A percentile compares a stretch with the other conserved stretches of the same genome.
phyloP scores from a whole-genome alignment of 164 flowering plant genomes.

The Echeveria elegans region DNA sequence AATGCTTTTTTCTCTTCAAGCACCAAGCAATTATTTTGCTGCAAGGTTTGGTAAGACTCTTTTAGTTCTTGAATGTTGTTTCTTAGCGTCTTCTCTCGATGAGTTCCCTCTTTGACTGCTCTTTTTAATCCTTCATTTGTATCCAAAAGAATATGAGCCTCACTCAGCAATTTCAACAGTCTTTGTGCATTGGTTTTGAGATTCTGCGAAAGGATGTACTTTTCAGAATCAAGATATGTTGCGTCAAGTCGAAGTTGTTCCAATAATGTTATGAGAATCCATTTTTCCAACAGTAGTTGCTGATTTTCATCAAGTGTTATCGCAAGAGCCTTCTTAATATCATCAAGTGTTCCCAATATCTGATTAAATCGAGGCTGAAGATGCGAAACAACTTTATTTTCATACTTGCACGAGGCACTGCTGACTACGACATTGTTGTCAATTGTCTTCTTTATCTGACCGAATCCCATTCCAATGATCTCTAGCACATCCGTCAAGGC shows the following conservation, averaged over 20 bases:
- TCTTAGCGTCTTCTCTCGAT: slow-evolving; percentile 21
- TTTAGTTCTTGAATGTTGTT: slow-evolving; percentile 28
- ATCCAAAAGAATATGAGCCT: slow-evolving; percentile 22
- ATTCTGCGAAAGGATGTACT: slow-evolving; percentile 23
- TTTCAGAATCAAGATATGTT: slow-evolving; percentile 22
- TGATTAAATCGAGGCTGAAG: slow-evolving; percentile 16
- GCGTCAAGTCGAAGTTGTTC: slow-evolving; percentile 29
- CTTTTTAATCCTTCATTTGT: slow-evolving; percentile 30
- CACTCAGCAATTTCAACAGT: slow-evolving; percentile 23
- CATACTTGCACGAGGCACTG: slow-evolving; percentile 7
- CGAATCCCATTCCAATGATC: slow-evolving; percentile 26
- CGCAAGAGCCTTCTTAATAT: slow-evolving; percentile 19
- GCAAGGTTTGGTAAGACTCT: slow-evolving; percentile 19
- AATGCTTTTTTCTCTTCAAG: slow-evolving; percentile 31
- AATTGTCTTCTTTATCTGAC: slow-evolving; percentile 23
- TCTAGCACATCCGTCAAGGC: slow-evolving; percentile 23
- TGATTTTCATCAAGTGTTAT: slow-evolving; percentile 32
- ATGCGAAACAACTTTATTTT: slow-evolving; percentile 20
- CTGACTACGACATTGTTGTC: slow-evolving; percentile 20
- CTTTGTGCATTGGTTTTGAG: slow-evolving; percentile 19
- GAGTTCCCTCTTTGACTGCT: slow-evolving; percentile 24
- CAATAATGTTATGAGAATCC: slow-evolving; percentile 32
- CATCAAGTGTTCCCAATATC: slow-evolving; percentile 22
- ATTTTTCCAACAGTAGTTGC: slow-evolving; percentile 29
- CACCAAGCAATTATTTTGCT: slow-evolving; percentile 24